Percentiles rank a stretch among this genome's conserved stretches.
These are phyloP conservation scores for Plenodomus lindquistii DNA, from an alignment of 2,329 filamentous ascomycete species.

Conservation along the genomic window DNA sequence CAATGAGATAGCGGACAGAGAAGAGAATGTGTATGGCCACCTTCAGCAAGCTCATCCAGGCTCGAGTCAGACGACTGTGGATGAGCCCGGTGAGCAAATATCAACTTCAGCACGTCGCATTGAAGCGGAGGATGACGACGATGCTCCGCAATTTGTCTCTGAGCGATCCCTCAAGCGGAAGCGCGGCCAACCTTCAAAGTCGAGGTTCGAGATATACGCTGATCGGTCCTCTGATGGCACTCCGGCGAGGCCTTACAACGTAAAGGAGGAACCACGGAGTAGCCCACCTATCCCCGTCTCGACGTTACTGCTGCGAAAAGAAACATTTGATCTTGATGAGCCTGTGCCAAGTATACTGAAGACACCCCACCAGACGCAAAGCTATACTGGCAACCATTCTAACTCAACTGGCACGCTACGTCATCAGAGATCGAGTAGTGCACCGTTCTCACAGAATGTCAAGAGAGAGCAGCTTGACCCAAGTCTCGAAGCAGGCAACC, in stretches of 20 bases:
- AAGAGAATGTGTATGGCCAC: constrained; percentile 1
- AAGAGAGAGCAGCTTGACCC: constrained; percentile 14
- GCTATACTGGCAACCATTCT: constrained; percentile 9
- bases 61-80: constrained; percentile 53
- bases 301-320: constrained; percentile 31
- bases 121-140: constrained; percentile 37
- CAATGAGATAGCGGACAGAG: neutral
- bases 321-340: constrained; percentile 53
- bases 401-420: constrained; percentile 16
- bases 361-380: constrained; percentile 35
- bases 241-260: constrained; percentile 34
- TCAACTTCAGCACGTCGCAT: constrained; percentile 5
- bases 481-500: neutral
- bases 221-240: constrained; percentile 35
- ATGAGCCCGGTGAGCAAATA: constrained; percentile 30
- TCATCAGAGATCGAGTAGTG: constrained; percentile 36
- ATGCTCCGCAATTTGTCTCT: constrained; percentile 48
- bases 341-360: constrained; percentile 29
- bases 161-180: constrained; percentile 51
- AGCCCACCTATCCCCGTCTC: constrained; percentile 28
- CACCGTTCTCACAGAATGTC: constrained; percentile 25
- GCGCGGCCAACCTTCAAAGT: constrained; percentile 21
- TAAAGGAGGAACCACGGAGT: constrained; percentile 48
- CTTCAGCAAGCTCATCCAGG: constrained; percentile 18
- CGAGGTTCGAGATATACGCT: constrained; percentile 20